These are phyloP conservation scores for Persicaria maculosa DNA, from an alignment of 148 eudicot genomes.

Conservation along the genomic window DNA sequence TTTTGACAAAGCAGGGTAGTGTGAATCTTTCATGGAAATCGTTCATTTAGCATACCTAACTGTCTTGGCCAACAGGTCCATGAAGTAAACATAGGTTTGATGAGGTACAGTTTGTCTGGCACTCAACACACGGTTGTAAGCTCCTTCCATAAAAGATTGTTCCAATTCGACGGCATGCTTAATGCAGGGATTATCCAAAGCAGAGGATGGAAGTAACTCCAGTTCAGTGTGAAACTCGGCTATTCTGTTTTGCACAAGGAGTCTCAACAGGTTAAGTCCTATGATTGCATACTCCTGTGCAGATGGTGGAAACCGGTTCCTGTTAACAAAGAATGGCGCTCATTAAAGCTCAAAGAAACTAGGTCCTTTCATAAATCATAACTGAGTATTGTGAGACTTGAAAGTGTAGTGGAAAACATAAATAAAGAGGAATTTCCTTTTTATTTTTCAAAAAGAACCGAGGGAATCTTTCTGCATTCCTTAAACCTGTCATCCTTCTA, in stretches of 20 bases:
- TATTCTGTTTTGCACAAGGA: slow-evolving; percentile 87
- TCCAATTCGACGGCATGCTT: slow-evolving; percentile 96
- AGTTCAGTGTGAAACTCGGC: slow-evolving; percentile 91
- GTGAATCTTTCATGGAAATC: neutral
- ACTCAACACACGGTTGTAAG: slow-evolving; percentile 90
- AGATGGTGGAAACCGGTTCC: slow-evolving; percentile 62
- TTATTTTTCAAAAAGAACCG: neutral
- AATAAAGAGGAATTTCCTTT: neutral
- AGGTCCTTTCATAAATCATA: neutral
- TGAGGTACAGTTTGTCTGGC: slow-evolving; percentile 93
- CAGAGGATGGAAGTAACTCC: slow-evolving; percentile 73
- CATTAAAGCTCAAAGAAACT: neutral
- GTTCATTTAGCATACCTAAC: slow-evolving; percentile 48
- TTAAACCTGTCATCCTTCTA: neutral
- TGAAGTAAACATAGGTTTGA: slow-evolving; percentile 84
- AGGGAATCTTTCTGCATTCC: neutral
- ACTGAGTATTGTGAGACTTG: neutral
- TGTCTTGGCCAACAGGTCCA: slow-evolving; percentile 93
- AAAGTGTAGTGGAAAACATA: neutral
- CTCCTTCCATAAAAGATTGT: slow-evolving; percentile 98
- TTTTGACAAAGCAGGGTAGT: too few species aligned
- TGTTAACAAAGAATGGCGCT: slow-evolving; percentile 19
- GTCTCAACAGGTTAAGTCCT: slow-evolving; percentile 84
- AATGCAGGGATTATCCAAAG: slow-evolving; percentile 74
- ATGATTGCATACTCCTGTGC: slow-evolving; percentile 72